Evolutionary conservation across 805 yeast genomes (phyloP).

Genomic region (Spathaspora girioi): DNA sequence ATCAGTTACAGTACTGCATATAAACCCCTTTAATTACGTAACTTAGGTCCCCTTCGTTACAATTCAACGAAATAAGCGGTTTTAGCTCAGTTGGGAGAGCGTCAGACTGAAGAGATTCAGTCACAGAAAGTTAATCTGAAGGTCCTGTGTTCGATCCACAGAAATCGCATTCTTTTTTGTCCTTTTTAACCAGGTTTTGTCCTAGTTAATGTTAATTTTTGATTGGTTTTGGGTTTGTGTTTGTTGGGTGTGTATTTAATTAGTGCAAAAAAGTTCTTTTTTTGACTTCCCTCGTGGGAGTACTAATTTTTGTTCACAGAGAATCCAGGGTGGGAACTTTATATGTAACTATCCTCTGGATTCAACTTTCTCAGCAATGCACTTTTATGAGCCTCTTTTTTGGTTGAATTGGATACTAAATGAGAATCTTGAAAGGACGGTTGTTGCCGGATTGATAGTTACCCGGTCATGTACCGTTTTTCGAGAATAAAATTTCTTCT

Average conservation of each 20-base stretch:
- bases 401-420: too few species aligned
- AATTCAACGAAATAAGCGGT: conserved; percentile 15
- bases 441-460: too few species aligned
- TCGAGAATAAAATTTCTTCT: neutral
- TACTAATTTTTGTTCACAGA: neutral
- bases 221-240: neutral
- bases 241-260: neutral
- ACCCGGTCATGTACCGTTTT: neutral
- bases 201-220: neutral
- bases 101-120: conserved; percentile 15
- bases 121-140: conserved; percentile 49
- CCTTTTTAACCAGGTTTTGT: neutral
- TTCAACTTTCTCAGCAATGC: too few species aligned
- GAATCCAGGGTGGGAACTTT: too few species aligned
- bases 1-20: too few species aligned
- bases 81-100: conserved; percentile 35
- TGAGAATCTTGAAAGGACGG: too few species aligned
- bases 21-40: too few species aligned
- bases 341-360: too few species aligned
- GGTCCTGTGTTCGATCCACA: conserved; percentile 91
- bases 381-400: too few species aligned
- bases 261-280: neutral
- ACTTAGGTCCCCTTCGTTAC: too few species aligned
- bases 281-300: neutral
- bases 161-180: conserved; percentile 48